phyloP scores from a whole-genome alignment of 306 rosid genomes.

The Argentina anserina region DNA sequence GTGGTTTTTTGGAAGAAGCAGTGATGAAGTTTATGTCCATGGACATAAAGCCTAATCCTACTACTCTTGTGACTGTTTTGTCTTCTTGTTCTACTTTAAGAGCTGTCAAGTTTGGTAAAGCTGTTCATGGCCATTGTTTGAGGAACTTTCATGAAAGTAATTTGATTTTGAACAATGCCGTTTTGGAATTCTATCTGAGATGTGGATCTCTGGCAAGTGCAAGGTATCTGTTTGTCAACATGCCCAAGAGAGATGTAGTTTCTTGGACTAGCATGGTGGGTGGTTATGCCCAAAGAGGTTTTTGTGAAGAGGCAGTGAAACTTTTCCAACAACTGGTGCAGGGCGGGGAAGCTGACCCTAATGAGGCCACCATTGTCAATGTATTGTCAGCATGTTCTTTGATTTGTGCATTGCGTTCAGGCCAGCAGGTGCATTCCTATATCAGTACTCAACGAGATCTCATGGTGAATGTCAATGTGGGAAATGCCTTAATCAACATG shows the following conservation, averaged over 20 bases:
- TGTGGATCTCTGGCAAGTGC: constrained; percentile 53
- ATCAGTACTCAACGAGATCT: constrained; percentile 37
- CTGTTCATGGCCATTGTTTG: constrained; percentile 53
- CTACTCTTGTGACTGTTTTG: constrained; percentile 56
- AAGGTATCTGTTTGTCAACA: constrained; percentile 43
- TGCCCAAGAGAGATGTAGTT: constrained; percentile 57
- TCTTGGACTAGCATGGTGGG: constrained; percentile 76
- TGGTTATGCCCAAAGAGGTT: constrained; percentile 60
- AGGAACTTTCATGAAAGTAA: constrained; percentile 31
- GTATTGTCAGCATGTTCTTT: constrained; percentile 65
- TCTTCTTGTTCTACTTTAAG: constrained; percentile 59
- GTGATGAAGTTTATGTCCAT: constrained; percentile 41
- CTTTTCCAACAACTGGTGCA: constrained; percentile 54
- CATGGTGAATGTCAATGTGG: constrained; percentile 42
- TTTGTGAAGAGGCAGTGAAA: constrained; percentile 51
- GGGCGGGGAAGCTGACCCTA: constrained; percentile 45
- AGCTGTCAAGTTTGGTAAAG: constrained; percentile 49
- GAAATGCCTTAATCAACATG: constrained; percentile 79
- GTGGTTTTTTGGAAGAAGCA: constrained; percentile 61
- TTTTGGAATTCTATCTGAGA: constrained; percentile 52
- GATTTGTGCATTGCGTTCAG: constrained; percentile 57
- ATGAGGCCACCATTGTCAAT: constrained; percentile 63
- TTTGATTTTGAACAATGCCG: constrained; percentile 45
- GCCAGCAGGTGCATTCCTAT: constrained; percentile 69
- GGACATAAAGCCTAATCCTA: constrained; percentile 52